Conservation (phyloP, 2,329 filamentous ascomycete species). For the Aspergillus awamori region DNA sequence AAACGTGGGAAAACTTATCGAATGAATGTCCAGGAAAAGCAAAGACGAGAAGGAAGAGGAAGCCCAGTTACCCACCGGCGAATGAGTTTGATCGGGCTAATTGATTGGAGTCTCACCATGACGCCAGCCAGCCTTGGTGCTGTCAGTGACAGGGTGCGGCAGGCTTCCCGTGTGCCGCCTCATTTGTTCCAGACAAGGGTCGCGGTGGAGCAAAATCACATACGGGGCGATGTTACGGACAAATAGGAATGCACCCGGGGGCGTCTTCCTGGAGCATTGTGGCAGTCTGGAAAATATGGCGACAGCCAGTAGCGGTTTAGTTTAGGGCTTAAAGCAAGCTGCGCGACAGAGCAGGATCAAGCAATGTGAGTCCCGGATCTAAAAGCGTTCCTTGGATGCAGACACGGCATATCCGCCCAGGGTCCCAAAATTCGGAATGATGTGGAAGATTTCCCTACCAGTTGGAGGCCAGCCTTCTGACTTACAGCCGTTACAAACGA, state of each 20-base stretch:
- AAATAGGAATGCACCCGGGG: slow-evolving; percentile 28
- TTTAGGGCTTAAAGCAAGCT: slow-evolving; percentile 17
- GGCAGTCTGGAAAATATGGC: slow-evolving; percentile 15
- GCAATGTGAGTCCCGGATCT: slow-evolving; percentile 16
- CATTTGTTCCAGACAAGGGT: slow-evolving; percentile 24
- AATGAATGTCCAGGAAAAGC: not conserved
- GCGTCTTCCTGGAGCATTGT: slow-evolving; percentile 5
- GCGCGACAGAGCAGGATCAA: slow-evolving; percentile 17
- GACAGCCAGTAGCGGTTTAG: slow-evolving; percentile 11
- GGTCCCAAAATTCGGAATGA: slow-evolving; percentile 22
- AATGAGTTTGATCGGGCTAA: slow-evolving; percentile 1
- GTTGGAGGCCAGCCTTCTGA: slow-evolving; percentile 18
- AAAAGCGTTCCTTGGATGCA: slow-evolving; percentile 19
- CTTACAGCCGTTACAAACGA: slow-evolving; percentile 24
- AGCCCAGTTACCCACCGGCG: slow-evolving; percentile 3
- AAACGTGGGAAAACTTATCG: slow-evolving; percentile 10
- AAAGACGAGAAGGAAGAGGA: slow-evolving; percentile 1
- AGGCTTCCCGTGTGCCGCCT: slow-evolving; percentile 26
- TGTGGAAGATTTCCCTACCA: slow-evolving; percentile 18
- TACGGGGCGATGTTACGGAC: slow-evolving; percentile 15
- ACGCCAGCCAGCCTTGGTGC: slow-evolving; percentile 7
- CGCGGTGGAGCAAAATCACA: slow-evolving; percentile 12
- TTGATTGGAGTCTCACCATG: slow-evolving; percentile 4
- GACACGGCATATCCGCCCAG: slow-evolving; percentile 22
- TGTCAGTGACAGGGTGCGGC: slow-evolving; percentile 15